A percentile compares a stretch with the other conserved stretches of the same genome.
Evolutionary conservation across 768 basidiomycete species (phyloP).

Genomic region (Russula sp.): DNA sequence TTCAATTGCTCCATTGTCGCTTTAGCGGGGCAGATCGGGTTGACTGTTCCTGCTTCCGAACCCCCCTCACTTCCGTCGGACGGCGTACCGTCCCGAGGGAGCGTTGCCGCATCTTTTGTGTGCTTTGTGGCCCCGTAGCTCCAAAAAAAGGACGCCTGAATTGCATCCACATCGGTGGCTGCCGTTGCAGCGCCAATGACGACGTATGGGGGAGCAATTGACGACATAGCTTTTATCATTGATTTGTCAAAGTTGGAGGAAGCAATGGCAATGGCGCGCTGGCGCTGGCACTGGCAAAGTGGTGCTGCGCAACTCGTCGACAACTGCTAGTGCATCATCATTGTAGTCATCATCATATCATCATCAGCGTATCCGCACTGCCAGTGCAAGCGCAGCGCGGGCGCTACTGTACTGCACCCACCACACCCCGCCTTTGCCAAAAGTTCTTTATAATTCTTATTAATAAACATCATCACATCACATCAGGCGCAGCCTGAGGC

Average conservation of each 20-base stretch:
- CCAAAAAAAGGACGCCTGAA: not conserved
- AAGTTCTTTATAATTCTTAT: too few species aligned
- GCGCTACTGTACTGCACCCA: not conserved
- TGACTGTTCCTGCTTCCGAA: not conserved
- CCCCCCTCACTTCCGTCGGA: not conserved
- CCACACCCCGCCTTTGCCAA: too few species aligned
- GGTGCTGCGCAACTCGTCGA: too few species aligned
- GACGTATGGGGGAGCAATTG: not conserved
- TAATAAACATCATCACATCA: too few species aligned
- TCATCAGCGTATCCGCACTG: not conserved
- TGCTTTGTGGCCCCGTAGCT: not conserved
- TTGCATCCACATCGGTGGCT: too few species aligned
- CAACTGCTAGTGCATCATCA: not conserved
- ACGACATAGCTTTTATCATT: not conserved
- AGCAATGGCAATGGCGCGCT: too few species aligned
- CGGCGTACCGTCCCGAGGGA: not conserved
- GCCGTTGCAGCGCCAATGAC: too few species aligned
- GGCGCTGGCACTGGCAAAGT: too few species aligned
- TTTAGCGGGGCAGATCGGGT: not conserved
- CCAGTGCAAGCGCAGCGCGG: not conserved
- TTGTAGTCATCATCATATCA: not conserved
- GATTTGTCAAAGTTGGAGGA: not conserved
- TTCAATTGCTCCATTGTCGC: conserved; percentile 13
- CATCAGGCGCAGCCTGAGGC: too few species aligned
- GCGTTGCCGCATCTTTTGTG: not conserved